These are phyloP conservation scores for Annulohypoxylon bovei DNA, from an alignment of 495 filamentous ascomycete species.

Conservation along the genomic window DNA sequence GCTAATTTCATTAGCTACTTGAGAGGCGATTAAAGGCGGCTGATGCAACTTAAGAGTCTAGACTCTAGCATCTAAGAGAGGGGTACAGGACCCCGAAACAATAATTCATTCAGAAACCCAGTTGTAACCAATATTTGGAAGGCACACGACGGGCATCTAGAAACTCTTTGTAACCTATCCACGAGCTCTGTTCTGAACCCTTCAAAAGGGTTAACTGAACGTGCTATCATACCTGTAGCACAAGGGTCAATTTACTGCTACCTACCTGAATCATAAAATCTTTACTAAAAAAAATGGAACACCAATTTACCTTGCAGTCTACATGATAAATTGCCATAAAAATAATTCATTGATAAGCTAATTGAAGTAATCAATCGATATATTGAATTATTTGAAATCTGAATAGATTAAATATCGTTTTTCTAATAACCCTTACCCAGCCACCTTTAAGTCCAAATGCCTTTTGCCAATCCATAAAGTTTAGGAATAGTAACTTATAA, in stretches of 20 bases:
- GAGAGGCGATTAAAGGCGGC: neutral
- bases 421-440: neutral
- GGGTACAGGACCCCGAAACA: neutral
- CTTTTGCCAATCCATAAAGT: too few species aligned
- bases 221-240: neutral
- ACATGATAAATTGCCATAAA: neutral
- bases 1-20: neutral
- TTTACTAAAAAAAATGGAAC: neutral
- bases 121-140: neutral
- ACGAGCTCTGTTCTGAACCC: neutral
- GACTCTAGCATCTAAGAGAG: neutral
- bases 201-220: neutral
- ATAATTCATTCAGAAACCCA: conserved; percentile 7
- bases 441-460: too few species aligned
- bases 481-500: too few species aligned
- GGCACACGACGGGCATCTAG: neutral
- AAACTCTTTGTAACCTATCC: conserved; percentile 19
- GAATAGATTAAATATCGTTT: too few species aligned
- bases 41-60: neutral
- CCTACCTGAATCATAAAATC: conserved; percentile 21
- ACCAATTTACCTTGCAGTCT: neutral
- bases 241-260: conserved; percentile 17
- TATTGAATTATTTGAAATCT: too few species aligned
- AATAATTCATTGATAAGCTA: neutral
- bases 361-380: neutral